Evolutionary conservation across 352 stramenopile genomes (phyloP), one percentile per base, ranked within the genome.

Genomic region (Globisporangium echinulatum): DNA sequence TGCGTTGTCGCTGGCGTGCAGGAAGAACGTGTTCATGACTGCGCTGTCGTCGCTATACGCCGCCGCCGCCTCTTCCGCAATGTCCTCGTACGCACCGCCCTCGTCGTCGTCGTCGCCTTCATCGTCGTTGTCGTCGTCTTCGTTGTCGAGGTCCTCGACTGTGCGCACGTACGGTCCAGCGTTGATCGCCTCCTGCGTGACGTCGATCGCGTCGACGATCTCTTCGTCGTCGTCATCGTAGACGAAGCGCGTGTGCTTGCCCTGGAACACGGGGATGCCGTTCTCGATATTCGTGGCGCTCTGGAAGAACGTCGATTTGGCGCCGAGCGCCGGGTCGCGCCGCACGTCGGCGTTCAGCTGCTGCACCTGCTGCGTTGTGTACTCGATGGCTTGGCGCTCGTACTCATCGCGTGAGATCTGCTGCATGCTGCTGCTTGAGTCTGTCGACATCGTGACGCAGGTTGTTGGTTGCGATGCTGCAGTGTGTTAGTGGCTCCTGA

Each of bases 201-300:
- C 78, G 59, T 90, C 81, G 25, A 90, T 71, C 1, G 70, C 79
- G 7, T 54, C 77, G 42, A 88, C 66, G 61, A 91, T 88, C 59
- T 85, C 73, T 8, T 85, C 72, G 0, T 88, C 78, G 7, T 86
- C 76, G 11, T 87, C 75, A 57, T 91, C 82, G 69, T 91, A 91
- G 54, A 91, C 71, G 49, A 91, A 90, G 39, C 81, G 79, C 67
- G 79, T 90, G 76, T 90, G 81, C 61, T 81, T 87, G 37, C 81
- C 81, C 64, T 88, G 81, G 64, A 90, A 90, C 11, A 90, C 73
- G 1, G 81, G 81, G 39, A 90, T 71, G 6, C 81, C 81, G 19
- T 66, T 70, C 52, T 66, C 54, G 52, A 88, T 67, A 66, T 90
- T 90, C 53, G 61, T 58, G 25, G 72, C 68, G 70, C 82, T 66